phyloP scores from a whole-genome alignment of 2,329 filamentous ascomycete species.

The Colletotrichum karsti region DNA sequence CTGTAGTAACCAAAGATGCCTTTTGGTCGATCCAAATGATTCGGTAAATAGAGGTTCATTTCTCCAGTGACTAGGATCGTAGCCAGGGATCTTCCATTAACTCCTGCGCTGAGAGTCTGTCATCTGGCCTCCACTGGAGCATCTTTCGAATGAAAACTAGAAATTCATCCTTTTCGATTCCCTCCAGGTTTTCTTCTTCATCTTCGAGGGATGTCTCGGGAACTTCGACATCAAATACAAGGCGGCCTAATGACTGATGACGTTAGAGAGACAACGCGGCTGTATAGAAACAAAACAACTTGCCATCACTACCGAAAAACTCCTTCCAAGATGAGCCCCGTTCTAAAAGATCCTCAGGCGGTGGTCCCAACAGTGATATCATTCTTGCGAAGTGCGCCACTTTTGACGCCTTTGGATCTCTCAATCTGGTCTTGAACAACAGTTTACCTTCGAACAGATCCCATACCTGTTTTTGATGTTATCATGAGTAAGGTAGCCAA shows the following conservation, averaged over 20 bases:
- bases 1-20: too few relatives aligned
- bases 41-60: not conserved
- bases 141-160: slow-evolving; percentile 33
- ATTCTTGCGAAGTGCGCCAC: slow-evolving; percentile 43
- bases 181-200: slow-evolving; percentile 26
- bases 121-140: slow-evolving; percentile 37
- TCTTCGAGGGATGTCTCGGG: slow-evolving; percentile 22
- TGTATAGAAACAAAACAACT: not conserved
- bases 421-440: slow-evolving; percentile 35
- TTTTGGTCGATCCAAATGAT: too few relatives aligned
- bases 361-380: slow-evolving; percentile 46
- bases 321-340: slow-evolving; percentile 35
- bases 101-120: slow-evolving; percentile 30
- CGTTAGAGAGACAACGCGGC: not conserved
- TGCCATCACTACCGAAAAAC: slow-evolving; percentile 35
- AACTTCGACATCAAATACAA: slow-evolving; percentile 4
- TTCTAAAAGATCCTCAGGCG: slow-evolving; percentile 41
- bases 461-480: slow-evolving; percentile 35
- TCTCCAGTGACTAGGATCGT: not conserved
- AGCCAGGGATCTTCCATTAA: slow-evolving; percentile 25
- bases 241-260: not conserved
- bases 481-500: not conserved
- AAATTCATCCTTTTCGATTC: slow-evolving; percentile 29
- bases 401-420: slow-evolving; percentile 31
- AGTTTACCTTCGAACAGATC: slow-evolving; percentile 40